Evolutionary conservation across 345 rosid genomes (phyloP), one percentile per base, ranked within the genome.

Genomic region (Corymbia maculata): DNA sequence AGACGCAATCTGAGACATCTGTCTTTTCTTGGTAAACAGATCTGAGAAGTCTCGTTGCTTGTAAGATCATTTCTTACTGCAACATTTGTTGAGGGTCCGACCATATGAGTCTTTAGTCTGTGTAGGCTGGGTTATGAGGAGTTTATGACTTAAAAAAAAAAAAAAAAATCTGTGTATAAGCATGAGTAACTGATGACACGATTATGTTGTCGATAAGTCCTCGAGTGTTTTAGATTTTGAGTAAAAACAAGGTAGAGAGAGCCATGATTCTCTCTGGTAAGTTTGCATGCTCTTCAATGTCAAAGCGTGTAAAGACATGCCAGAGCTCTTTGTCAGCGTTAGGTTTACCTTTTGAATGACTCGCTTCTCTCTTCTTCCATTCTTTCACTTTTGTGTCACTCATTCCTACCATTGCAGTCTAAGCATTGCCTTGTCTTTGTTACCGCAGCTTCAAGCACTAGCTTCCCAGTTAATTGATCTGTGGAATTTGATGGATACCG

Each of bases 401-500:
- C 82, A 75, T 75, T 75, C 82, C 82, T 42, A 19, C 82, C 82
- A 42, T 75, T 42, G 49, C 82, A 75, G 26, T 36, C 82, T 75
- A 42, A 36, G 28, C 82, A 85, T 51, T 52, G 28, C 32, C 13
- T 26, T 52, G 79, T 61, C 61, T 53, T 88, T 55, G 79, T 19
- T 52, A 88, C 57, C 51, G 42, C 95, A 98, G 99, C 99, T 98
- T 90, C 99, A 97, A 95, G 99, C 97, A 90, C 94, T 97, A 57
- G 96, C 98, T 68, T 92, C 94, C 86, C 98, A 96, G 93, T 92
- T 98, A 79, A 90, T 92, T 92, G 99, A 98, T 90, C 95, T 97
- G 68, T 98, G 99, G 99, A 97, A 97, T 91, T 94, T 98, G 92
- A 98, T 98, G 99, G 99, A 98, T 91, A 97, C 99, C 66, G 92